A percentile compares a stretch with the other conserved stretches of the same genome.
These are phyloP conservation scores for Hymenoscyphus salicellus DNA, from an alignment of 2,329 filamentous ascomycete genomes.

Conservation along the genomic window DNA sequence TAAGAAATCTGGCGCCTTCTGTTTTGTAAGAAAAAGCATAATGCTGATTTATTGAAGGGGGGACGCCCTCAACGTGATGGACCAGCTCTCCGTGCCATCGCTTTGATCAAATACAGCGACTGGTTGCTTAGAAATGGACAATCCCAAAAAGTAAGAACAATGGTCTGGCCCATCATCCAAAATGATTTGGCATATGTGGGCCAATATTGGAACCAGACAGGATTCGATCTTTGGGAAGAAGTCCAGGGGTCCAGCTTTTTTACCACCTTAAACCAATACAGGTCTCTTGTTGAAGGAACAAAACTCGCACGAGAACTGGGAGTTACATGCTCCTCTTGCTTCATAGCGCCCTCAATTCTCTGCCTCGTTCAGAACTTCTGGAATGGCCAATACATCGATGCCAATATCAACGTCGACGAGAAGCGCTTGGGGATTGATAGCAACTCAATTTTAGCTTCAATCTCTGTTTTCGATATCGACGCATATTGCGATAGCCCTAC, in stretches of 20 bases:
- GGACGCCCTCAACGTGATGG: slow-evolving; percentile 76
- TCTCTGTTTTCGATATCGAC: slow-evolving; percentile 67
- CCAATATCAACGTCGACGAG: slow-evolving; percentile 64
- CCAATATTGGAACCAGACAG: slow-evolving; percentile 64
- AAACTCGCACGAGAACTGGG: slow-evolving; percentile 62
- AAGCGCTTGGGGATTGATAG: slow-evolving; percentile 67
- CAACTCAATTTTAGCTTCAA: slow-evolving; percentile 65
- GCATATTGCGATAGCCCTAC: slow-evolving; percentile 65
- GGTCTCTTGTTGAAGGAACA: slow-evolving; percentile 60
- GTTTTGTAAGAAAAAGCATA: background rate
- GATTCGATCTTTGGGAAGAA: slow-evolving; percentile 82
- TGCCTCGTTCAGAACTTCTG: slow-evolving; percentile 76
- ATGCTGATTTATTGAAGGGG: slow-evolving; percentile 18
- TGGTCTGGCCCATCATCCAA: slow-evolving; percentile 69
- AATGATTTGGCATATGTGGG: slow-evolving; percentile 75
- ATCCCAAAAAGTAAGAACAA: slow-evolving; percentile 41
- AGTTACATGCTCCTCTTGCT: slow-evolving; percentile 57
- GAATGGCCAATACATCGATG: slow-evolving; percentile 61
- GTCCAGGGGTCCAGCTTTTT: slow-evolving; percentile 77
- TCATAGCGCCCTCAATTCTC: slow-evolving; percentile 64
- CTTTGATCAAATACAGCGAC: slow-evolving; percentile 70
- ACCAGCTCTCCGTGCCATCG: slow-evolving; percentile 70
- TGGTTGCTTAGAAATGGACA: slow-evolving; percentile 65
- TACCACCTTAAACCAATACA: slow-evolving; percentile 65
- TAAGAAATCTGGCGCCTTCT: no score